Conservation (phyloP, 331 rosid species). For the Rosa hybrid region DNA sequence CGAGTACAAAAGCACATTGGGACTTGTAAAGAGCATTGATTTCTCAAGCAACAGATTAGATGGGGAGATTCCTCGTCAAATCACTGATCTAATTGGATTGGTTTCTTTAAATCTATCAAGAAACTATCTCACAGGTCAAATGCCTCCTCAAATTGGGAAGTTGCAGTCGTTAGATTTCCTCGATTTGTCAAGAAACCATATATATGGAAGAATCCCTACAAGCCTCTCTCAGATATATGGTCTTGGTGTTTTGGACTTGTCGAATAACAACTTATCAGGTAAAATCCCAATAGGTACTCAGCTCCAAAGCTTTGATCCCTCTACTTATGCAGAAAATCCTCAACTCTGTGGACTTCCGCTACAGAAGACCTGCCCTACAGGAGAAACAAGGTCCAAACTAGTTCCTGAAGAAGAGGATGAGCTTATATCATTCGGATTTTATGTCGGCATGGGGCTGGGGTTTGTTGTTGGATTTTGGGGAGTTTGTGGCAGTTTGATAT, state of each 20-base stretch:
- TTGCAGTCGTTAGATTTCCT: neutral
- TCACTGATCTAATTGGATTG: no score
- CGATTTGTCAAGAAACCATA: neutral
- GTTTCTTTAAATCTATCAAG: no score
- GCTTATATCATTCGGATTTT: neutral
- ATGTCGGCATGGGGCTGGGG: neutral
- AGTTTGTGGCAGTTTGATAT: neutral
- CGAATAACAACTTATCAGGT: neutral
- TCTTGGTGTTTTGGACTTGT: neutral
- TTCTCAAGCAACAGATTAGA: no score
- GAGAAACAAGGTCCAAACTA: neutral
- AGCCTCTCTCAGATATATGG: neutral
- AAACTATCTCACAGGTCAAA: no score
- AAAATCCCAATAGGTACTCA: neutral
- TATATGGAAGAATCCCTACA: neutral
- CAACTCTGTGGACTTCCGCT: neutral
- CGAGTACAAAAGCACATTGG: neutral
- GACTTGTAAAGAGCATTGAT: neutral
- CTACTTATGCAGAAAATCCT: neutral
- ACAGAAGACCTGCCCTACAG: neutral
- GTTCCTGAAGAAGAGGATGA: neutral
- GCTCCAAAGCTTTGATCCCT: neutral
- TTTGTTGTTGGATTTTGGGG: conserved; percentile 9
- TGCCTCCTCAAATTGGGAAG: neutral
- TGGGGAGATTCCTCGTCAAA: no score